Percentiles rank a stretch among this genome's conserved stretches.
Evolutionary conservation across 2,329 filamentous ascomycete species (phyloP).

Genomic region (Cercospora janseana): DNA sequence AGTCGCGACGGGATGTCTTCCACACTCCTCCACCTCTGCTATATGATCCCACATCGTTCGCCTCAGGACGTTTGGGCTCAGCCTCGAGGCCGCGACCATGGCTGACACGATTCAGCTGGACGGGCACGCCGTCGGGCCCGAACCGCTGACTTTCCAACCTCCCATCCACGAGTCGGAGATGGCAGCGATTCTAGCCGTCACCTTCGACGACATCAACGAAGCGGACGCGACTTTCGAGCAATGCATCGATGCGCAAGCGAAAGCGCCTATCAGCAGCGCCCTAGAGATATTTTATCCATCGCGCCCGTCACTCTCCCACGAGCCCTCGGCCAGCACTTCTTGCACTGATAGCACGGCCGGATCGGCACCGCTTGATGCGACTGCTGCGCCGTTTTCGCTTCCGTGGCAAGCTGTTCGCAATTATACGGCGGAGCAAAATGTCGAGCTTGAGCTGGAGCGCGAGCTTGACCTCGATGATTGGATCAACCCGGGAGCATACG

Average conservation of each 20-base stretch:
- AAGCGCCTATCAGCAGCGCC: not conserved
- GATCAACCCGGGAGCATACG: not conserved
- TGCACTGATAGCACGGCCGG: not conserved
- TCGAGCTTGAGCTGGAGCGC: not conserved
- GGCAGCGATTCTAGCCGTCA: not conserved
- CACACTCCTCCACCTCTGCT: not conserved
- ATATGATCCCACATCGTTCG: not conserved
- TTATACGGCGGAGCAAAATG: not conserved
- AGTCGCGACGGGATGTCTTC: constrained; percentile 7
- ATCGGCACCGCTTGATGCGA: not conserved
- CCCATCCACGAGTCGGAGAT: not conserved
- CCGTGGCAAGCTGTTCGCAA: not conserved
- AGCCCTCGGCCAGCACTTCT: not conserved
- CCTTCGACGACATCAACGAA: not conserved
- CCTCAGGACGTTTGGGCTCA: constrained; percentile 1
- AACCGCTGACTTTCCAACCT: not conserved
- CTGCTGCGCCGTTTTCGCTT: too few species aligned
- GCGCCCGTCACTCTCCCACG: not conserved
- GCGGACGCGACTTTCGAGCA: not conserved
- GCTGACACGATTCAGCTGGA: constrained; percentile 3
- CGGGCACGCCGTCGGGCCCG: not conserved
- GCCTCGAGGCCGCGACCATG: constrained; percentile 15
- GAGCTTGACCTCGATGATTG: constrained; percentile 2
- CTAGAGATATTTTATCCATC: not conserved
- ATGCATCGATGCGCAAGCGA: not conserved